A percentile compares a stretch with the other conserved stretches of the same genome.
Conservation (phyloP, 768 basidiomycete species). For the Kwoniella botswanensis region DNA sequence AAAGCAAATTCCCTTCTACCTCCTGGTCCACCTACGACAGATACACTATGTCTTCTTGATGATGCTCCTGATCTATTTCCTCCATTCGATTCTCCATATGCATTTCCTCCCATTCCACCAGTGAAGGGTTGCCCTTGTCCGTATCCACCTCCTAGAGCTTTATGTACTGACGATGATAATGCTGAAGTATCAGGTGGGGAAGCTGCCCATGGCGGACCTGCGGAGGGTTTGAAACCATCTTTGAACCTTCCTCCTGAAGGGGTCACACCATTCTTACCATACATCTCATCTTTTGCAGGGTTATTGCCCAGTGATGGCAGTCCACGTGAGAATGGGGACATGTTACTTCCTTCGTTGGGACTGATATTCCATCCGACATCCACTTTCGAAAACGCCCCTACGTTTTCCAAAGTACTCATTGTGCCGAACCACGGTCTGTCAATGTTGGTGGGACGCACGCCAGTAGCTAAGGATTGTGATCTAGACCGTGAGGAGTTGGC, state of each 20-base stretch:
- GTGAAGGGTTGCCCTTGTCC: conserved; percentile 15
- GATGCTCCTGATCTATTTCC: conserved; percentile 49
- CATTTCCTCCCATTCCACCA: background rate
- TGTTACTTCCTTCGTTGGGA: conserved; percentile 43
- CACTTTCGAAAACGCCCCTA: conserved; percentile 29
- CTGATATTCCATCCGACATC: conserved; percentile 37
- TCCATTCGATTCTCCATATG: conserved; percentile 3
- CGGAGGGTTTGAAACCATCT: conserved; percentile 14
- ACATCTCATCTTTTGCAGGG: conserved; percentile 17
- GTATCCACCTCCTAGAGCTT: conserved; percentile 36
- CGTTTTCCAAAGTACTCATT: conserved; percentile 44
- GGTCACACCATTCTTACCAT: conserved; percentile 5
- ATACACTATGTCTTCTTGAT: conserved; percentile 52
- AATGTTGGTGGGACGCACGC: conserved; percentile 40
- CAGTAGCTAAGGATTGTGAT: conserved; percentile 50
- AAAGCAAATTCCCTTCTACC: conserved; percentile 53
- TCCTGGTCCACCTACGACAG: conserved; percentile 52
- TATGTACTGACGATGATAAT: conserved; percentile 39
- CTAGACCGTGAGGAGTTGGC: conserved; percentile 50
- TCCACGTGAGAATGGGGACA: conserved; percentile 50
- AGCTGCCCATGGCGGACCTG: conserved; percentile 32
- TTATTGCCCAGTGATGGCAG: conserved; percentile 19
- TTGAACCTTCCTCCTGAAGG: conserved; percentile 14
- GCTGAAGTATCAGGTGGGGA: conserved; percentile 23
- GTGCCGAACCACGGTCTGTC: conserved; percentile 41